These are phyloP conservation scores for Suillus placidus DNA, from an alignment of 768 basidiomycete species.

Conservation along the genomic window DNA sequence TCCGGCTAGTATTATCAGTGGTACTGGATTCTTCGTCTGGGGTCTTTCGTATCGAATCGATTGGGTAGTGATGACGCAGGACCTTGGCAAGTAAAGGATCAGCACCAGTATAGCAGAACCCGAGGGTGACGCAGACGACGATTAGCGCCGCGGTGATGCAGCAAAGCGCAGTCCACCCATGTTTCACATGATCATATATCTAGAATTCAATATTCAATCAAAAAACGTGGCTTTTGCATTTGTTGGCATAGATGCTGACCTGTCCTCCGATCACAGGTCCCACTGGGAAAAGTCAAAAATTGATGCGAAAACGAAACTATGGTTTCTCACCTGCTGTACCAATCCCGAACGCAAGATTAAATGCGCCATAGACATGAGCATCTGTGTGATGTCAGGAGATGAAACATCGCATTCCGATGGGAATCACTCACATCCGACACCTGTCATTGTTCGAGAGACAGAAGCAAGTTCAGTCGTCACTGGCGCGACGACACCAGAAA, in stretches of 20 bases:
- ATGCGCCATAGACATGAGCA: slow-evolving; percentile 74
- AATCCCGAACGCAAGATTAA: slow-evolving; percentile 71
- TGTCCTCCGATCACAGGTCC: slow-evolving; percentile 75
- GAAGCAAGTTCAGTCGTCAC: slow-evolving; percentile 68
- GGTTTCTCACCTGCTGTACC: slow-evolving; percentile 56
- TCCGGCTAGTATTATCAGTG: background rate
- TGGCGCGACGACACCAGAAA: slow-evolving; percentile 60
- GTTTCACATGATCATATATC: slow-evolving; percentile 58
- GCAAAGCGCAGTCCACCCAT: slow-evolving; percentile 66
- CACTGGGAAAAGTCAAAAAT: slow-evolving; percentile 41
- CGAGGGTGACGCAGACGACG: slow-evolving; percentile 39
- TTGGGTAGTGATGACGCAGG: slow-evolving; percentile 21
- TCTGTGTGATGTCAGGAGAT: slow-evolving; percentile 41
- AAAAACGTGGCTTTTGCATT: background rate
- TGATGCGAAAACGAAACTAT: background rate
- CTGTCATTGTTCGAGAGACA: slow-evolving; percentile 56
- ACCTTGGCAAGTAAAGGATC: slow-evolving; percentile 41
- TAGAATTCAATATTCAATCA: slow-evolving; percentile 28
- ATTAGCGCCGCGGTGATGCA: slow-evolving; percentile 49
- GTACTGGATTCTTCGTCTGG: slow-evolving; percentile 1
- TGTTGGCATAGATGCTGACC: slow-evolving; percentile 34
- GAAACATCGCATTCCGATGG: background rate
- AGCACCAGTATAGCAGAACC: slow-evolving; percentile 52
- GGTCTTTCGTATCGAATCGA: background rate
- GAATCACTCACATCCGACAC: slow-evolving; percentile 63